Evolutionary conservation across 148 eudicot genomes (phyloP), one percentile per base, ranked within the genome.

Genomic region (Fallopia convolvulus): DNA sequence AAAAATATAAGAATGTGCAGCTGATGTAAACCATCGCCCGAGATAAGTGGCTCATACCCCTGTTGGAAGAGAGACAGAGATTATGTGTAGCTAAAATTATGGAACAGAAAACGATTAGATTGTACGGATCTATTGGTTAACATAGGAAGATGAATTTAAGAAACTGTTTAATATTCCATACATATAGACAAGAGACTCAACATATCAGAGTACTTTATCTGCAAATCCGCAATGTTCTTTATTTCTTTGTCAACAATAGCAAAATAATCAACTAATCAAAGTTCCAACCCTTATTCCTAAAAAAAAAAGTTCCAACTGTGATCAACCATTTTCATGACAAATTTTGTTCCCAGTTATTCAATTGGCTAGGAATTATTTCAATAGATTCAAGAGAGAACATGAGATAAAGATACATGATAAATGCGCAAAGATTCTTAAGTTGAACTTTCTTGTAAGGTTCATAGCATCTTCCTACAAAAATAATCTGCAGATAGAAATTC

Each of bases 1-100:
- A 95, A 92, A 89, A 95, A 95, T 82, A 95, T 95, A 82, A 95
- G 90, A 79, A 95, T 89, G 87, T 95, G 97, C 32, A 95, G 79
- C 48, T 95, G 99, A 84, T 95, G 99, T 73, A 92, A 74, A 48
- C 91, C 99, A 74, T 85, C 60, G 32, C 70, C 75, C 39, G 99
- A 89, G 76, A 95, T 91, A 76, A 95, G 90, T 15, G 96, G 87
- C 76, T 87, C 89, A 12, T 56, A 18, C 23, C 97, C 97, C 99
- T 91, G 81, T 77, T 61, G 21, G 79, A 46, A 70, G 44, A 66
- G 83, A 81, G 70, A 41, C 14, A 60, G 26, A 60, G 26, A 12
- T 32, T 23, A 75, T 2, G 20, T 14, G 42, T 50, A 14, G 10
- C 26, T 55, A 50, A 30, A 17, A 50, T 17, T 50, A 48, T 18